Evolutionary conservation across 805 yeast species (phyloP).

Genomic region (Schwanniomyces polymorphus): DNA sequence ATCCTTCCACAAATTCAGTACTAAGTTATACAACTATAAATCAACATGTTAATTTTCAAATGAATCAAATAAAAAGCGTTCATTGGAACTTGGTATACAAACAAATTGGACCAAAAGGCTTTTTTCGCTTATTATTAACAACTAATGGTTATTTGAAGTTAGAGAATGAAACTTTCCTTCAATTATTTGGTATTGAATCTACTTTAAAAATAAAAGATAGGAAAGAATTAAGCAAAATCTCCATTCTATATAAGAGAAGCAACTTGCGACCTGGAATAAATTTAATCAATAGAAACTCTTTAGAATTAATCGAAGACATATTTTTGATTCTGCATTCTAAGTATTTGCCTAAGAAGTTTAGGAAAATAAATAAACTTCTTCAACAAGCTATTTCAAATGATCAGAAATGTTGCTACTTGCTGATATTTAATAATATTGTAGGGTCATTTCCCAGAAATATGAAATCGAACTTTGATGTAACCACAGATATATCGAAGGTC

Average conservation of each 20-base stretch:
- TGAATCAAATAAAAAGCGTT: constrained; percentile 39
- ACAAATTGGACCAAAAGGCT: constrained; percentile 38
- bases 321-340: constrained; percentile 5
- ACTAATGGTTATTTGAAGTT: constrained; percentile 25
- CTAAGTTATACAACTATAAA: constrained; percentile 34
- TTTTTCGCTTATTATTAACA: constrained; percentile 40
- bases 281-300: neutral
- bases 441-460: constrained; percentile 6
- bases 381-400: constrained; percentile 32
- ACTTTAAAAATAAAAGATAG: neutral
- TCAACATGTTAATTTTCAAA: constrained; percentile 28
- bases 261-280: neutral
- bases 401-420: constrained; percentile 26
- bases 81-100: constrained; percentile 45
- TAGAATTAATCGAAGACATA: constrained; percentile 1
- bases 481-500: constrained; percentile 34
- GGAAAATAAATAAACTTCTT: constrained; percentile 15
- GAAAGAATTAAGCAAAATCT: constrained; percentile 9
- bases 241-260: constrained; percentile 22
- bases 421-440: constrained; percentile 37
- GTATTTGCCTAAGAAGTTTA: constrained; percentile 17
- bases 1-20: constrained; percentile 27
- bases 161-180: constrained; percentile 13
- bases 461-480: constrained; percentile 27
- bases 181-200: constrained; percentile 23